Percentiles rank a stretch among this genome's conserved stretches.
These are phyloP conservation scores for Papilionanthe hybrid DNA, from an alignment of 116 monocot species.

Conservation along the genomic window DNA sequence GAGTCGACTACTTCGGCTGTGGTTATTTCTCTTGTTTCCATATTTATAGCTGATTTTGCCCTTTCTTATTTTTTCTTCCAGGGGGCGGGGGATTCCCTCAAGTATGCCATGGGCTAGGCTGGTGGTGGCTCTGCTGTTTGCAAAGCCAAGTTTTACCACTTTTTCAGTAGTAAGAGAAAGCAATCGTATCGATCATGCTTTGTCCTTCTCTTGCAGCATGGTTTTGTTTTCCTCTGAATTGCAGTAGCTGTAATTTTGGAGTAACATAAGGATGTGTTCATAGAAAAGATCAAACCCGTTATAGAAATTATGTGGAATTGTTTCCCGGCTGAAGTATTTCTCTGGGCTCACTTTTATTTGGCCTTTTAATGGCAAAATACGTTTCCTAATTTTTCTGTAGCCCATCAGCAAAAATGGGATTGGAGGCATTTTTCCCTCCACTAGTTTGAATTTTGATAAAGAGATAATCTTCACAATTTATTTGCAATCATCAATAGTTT, in stretches of 20 bases:
- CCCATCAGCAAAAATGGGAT: too few species aligned
- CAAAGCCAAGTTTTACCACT: not conserved
- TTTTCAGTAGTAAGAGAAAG: not conserved
- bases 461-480: not conserved
- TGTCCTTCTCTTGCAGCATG: not conserved
- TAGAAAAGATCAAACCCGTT: not conserved
- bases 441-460: not conserved
- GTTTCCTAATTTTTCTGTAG: not conserved
- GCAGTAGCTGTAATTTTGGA: not conserved
- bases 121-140: not conserved
- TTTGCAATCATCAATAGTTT: not conserved
- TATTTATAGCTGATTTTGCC: conserved; percentile 79
- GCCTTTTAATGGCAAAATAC: not conserved
- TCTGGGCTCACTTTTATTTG: not conserved
- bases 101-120: conserved; percentile 67
- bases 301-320: not conserved
- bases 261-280: not conserved
- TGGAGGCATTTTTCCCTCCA: not conserved
- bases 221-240: conserved; percentile 2
- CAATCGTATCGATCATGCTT: not conserved
- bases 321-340: not conserved
- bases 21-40: conserved; percentile 82
- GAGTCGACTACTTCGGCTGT: conserved; percentile 93
- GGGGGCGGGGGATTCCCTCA: conserved; percentile 82
- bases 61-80: conserved; percentile 80